Evolutionary conservation across 2,329 filamentous ascomycete genomes (phyloP).

Genomic region (Penicillium sp.): DNA sequence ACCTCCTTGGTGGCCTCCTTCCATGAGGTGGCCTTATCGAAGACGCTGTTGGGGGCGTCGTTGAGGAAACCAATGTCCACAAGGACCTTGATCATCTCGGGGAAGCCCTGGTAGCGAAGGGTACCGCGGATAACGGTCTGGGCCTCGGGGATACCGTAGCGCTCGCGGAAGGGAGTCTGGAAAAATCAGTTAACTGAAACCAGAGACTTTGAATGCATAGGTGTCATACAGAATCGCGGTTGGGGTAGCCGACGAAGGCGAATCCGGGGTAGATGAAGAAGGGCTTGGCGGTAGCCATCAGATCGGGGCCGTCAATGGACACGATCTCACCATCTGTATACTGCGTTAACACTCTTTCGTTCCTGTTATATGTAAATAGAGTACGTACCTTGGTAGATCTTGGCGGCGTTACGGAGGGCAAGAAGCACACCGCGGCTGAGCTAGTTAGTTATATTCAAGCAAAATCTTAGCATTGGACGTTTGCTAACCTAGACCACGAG

Average conservation of each 20-base stretch:
- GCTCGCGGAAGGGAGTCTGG: constrained; percentile 67
- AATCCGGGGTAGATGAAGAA: constrained; percentile 89
- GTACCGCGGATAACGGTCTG: constrained; percentile 82
- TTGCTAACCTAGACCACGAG: constrained; percentile 61
- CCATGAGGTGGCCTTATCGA: constrained; percentile 71
- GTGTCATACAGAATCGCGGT: constrained; percentile 51
- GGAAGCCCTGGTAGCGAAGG: constrained; percentile 84
- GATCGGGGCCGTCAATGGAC: constrained; percentile 61
- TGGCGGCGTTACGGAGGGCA: constrained; percentile 81
- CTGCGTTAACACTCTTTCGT: not conserved
- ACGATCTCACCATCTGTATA: constrained; percentile 62
- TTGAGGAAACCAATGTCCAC: constrained; percentile 87
- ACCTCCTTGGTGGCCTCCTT: constrained; percentile 80
- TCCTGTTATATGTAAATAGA: not conserved
- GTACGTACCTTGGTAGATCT: constrained; percentile 65
- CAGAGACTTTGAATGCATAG: not conserved
- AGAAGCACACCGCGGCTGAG: constrained; percentile 72
- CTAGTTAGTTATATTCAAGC: constrained; percentile 1
- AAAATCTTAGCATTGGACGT: constrained; percentile 35
- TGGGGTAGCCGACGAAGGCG: constrained; percentile 87
- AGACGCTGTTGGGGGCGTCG: constrained; percentile 63
- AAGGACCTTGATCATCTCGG: constrained; percentile 81
- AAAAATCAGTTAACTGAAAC: not conserved
- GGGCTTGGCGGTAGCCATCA: constrained; percentile 85
- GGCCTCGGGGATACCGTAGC: constrained; percentile 88